These are phyloP conservation scores for Colletotrichum sp. DNA, from an alignment of 2,329 filamentous ascomycete species.

Conservation along the genomic window DNA sequence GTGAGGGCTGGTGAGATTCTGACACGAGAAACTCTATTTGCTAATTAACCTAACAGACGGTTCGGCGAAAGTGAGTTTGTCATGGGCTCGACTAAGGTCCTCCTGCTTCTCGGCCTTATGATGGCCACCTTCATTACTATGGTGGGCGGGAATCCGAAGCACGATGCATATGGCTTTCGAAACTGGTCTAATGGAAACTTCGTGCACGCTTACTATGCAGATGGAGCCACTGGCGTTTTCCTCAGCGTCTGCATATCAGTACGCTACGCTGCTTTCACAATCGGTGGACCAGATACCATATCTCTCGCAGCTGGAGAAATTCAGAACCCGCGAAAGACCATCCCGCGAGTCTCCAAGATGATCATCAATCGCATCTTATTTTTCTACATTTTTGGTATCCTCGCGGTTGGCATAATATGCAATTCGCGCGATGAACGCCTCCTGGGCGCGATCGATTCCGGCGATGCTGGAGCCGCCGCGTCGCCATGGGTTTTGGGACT, in stretches of 20 bases:
- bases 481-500: constrained; percentile 60
- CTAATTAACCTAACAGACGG: not conserved
- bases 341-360: constrained; percentile 74
- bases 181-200: constrained; percentile 48
- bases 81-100: constrained; percentile 60
- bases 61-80: constrained; percentile 54
- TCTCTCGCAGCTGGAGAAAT: constrained; percentile 62
- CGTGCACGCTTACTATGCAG: constrained; percentile 37
- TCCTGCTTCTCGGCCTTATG: constrained; percentile 59
- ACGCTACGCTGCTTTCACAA: constrained; percentile 72
- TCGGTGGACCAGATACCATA: constrained; percentile 72
- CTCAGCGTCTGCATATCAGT: constrained; percentile 61
- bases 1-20: not conserved
- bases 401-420: constrained; percentile 65
- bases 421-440: constrained; percentile 62
- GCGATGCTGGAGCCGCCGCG: constrained; percentile 54
- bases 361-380: constrained; percentile 75
- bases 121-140: constrained; percentile 71
- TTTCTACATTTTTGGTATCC: constrained; percentile 72
- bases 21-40: not conserved
- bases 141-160: constrained; percentile 69
- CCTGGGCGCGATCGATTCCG: constrained; percentile 55
- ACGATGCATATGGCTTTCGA: constrained; percentile 68
- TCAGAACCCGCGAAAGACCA: constrained; percentile 66
- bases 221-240: constrained; percentile 63